Conservation (phyloP, 2,329 filamentous ascomycete genomes). For the Byssothecium circinans region DNA sequence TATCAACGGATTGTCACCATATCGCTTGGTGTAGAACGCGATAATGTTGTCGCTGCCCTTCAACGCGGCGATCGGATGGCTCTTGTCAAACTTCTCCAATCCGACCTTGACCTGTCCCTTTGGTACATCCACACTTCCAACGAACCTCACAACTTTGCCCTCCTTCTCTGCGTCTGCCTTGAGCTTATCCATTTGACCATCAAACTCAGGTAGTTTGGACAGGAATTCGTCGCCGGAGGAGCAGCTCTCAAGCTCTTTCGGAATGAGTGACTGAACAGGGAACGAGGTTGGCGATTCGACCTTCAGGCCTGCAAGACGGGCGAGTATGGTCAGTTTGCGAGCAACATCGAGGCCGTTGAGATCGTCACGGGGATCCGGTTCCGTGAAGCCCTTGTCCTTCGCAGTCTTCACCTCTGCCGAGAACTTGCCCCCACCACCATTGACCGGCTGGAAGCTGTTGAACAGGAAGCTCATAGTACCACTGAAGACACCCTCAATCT, state of each 20-base stretch:
- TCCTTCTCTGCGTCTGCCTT: constrained; percentile 83
- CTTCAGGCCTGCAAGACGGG: constrained; percentile 77
- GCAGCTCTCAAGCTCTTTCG: constrained; percentile 77
- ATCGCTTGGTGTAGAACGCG: constrained; percentile 95
- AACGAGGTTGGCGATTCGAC: constrained; percentile 85
- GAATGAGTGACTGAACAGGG: constrained; percentile 91
- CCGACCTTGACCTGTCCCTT: constrained; percentile 85
- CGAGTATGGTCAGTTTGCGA: constrained; percentile 93
- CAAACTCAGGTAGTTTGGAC: constrained; percentile 75
- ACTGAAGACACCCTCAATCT: constrained; percentile 95
- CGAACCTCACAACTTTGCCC: constrained; percentile 91
- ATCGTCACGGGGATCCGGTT: constrained; percentile 84
- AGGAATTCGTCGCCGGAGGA: constrained; percentile 84
- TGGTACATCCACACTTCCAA: constrained; percentile 88
- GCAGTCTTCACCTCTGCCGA: constrained; percentile 89
- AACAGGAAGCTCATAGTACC: constrained; percentile 98
- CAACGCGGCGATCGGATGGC: constrained; percentile 87
- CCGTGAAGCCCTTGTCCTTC: constrained; percentile 89
- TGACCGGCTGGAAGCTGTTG: constrained; percentile 89
- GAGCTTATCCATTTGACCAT: constrained; percentile 83
- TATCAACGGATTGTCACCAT: constrained; percentile 87
- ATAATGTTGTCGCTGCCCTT: constrained; percentile 99
- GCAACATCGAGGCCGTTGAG: constrained; percentile 88
- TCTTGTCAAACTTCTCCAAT: constrained; percentile 78
- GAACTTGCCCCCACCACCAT: constrained; percentile 77